phyloP scores from a whole-genome alignment of 164 flowering plant species.

The Houttuynia cordata region DNA sequence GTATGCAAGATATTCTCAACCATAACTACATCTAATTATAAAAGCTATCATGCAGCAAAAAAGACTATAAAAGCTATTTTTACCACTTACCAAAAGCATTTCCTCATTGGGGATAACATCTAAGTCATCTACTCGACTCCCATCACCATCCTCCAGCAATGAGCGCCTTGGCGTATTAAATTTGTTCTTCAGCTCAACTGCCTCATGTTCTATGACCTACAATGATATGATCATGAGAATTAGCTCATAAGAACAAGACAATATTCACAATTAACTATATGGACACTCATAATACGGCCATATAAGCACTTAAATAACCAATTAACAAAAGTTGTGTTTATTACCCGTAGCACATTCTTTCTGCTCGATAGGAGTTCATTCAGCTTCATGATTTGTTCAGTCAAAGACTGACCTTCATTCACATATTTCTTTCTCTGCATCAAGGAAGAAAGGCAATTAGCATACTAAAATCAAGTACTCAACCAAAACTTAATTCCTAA shows the following conservation, averaged over 20 bases:
- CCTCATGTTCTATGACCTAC: slow-evolving; percentile 87
- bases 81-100: slow-evolving; percentile 56
- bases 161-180: slow-evolving; percentile 81
- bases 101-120: slow-evolving; percentile 98
- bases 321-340: not conserved
- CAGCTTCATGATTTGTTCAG: slow-evolving; percentile 58
- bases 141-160: slow-evolving; percentile 64
- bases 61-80: no score
- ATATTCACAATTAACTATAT: not conserved
- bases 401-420: slow-evolving; percentile 55
- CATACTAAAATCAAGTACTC: not conserved
- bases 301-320: not conserved
- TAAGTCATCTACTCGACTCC: slow-evolving; percentile 78
- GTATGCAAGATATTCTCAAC: not conserved
- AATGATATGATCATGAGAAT: not conserved
- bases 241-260: not conserved
- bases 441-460: not conserved
- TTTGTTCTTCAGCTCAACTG: slow-evolving; percentile 70
- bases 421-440: slow-evolving; percentile 69
- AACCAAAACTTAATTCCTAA: not conserved
- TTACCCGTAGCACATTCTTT: slow-evolving; percentile 63
- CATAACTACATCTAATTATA: not conserved
- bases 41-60: no score
- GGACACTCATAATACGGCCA: not conserved
- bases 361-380: slow-evolving; percentile 72